These are phyloP conservation scores for Metschnikowia matae DNA, from an alignment of 805 yeast species.

Conservation along the genomic window DNA sequence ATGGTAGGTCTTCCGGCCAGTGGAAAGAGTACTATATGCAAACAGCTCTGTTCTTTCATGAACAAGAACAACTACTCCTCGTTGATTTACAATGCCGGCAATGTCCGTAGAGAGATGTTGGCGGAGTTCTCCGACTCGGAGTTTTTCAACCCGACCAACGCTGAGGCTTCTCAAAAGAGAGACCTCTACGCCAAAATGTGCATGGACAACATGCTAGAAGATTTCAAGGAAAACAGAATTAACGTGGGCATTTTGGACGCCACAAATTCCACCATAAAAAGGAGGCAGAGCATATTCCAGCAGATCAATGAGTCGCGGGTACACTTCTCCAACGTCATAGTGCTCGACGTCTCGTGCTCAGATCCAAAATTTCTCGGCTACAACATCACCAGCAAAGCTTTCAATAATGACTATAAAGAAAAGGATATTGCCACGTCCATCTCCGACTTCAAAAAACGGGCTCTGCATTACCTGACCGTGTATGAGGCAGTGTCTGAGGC, in stretches of 20 bases:
- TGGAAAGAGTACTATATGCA: slow-evolving; percentile 38
- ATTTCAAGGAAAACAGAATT: slow-evolving; percentile 22
- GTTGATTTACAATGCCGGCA: slow-evolving; percentile 46
- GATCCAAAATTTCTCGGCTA: slow-evolving; percentile 48
- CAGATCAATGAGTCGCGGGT: slow-evolving; percentile 19
- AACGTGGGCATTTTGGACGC: slow-evolving; percentile 42
- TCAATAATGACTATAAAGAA: slow-evolving; percentile 56
- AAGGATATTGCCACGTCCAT: slow-evolving; percentile 51
- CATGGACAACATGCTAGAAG: slow-evolving; percentile 29
- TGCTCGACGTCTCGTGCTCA: slow-evolving; percentile 59
- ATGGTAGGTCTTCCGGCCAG: slow-evolving; percentile 41
- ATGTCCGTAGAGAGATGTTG: slow-evolving; percentile 39
- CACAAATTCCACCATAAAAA: slow-evolving; percentile 36
- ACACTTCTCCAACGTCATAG: slow-evolving; percentile 38
- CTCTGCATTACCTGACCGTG: slow-evolving; percentile 44
- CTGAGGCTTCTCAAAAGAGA: slow-evolving; percentile 27
- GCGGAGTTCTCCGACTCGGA: slow-evolving; percentile 27
- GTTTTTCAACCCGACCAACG: slow-evolving; percentile 37
- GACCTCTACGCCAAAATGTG: slow-evolving; percentile 35
- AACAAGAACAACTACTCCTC: slow-evolving; percentile 10
- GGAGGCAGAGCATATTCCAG: slow-evolving; percentile 31
- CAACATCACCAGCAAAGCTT: slow-evolving; percentile 63
- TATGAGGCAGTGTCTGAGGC: slow-evolving; percentile 15
- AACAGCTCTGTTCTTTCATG: slow-evolving; percentile 25
- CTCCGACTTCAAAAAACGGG: slow-evolving; percentile 55